These are phyloP conservation scores for Phyllosticta citribraziliensis DNA, from an alignment of 2,329 filamentous ascomycete species.

Conservation along the genomic window DNA sequence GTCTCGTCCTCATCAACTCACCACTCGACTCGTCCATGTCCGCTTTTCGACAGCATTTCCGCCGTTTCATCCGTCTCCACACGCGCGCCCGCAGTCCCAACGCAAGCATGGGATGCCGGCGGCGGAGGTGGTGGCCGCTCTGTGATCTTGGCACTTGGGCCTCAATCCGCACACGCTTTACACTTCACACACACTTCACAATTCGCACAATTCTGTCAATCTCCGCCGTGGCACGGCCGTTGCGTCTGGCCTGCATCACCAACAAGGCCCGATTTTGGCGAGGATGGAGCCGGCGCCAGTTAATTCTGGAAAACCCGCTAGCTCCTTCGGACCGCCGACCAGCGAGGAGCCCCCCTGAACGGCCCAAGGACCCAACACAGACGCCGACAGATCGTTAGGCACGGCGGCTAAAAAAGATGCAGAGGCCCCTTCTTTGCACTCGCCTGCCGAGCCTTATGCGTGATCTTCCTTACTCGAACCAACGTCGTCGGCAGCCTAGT, in stretches of 20 bases:
- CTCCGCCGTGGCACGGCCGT: slow-evolving; percentile 11
- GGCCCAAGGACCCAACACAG: slow-evolving; percentile 2
- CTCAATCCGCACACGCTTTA: neutral
- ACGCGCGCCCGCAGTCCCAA: neutral
- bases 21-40: neutral
- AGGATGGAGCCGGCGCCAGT: slow-evolving; percentile 2
- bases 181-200: neutral
- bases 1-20: neutral
- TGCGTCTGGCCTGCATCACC: slow-evolving; percentile 9
- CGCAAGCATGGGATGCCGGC: slow-evolving; percentile 1
- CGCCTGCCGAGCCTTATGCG: slow-evolving; percentile 11
- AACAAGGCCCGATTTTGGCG: slow-evolving; percentile 3
- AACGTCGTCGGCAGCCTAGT: slow-evolving; percentile 6
- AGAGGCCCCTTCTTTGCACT: neutral
- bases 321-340: neutral
- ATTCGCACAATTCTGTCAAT: slow-evolving; percentile 2
- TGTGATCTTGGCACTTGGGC: neutral
- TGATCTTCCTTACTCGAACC: slow-evolving; percentile 10
- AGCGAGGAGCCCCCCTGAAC: slow-evolving; percentile 6
- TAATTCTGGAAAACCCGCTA: slow-evolving; percentile 1
- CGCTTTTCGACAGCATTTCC: slow-evolving; percentile 6
- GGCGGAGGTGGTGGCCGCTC: neutral
- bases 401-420: slow-evolving; percentile 6
- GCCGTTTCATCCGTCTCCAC: slow-evolving; percentile 9
- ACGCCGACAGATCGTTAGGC: slow-evolving; percentile 9